Evolutionary conservation across 2,329 filamentous ascomycete genomes (phyloP).

Genomic region (Orbilia ellipsospora): DNA sequence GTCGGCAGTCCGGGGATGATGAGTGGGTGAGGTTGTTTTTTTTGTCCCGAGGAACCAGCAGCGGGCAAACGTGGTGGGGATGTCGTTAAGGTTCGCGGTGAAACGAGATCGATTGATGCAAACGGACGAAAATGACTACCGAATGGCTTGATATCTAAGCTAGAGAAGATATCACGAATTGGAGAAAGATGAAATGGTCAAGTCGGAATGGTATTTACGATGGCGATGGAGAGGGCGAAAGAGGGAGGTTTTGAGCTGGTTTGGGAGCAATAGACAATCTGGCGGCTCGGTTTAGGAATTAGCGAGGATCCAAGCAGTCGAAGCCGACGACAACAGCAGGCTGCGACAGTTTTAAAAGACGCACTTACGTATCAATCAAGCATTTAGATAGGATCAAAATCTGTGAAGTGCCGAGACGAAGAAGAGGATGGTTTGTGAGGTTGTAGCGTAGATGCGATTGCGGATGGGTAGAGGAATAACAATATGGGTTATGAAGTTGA

Average conservation of each 20-base stretch:
- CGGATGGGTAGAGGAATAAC: too few species aligned
- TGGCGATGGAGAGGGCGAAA: not conserved
- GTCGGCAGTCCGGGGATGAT: conserved; percentile 1
- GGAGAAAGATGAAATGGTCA: not conserved
- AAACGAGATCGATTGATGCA: conserved; percentile 13
- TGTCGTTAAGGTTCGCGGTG: too few species aligned
- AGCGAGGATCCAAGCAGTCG: conserved; percentile 23
- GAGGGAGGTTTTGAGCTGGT: conserved; percentile 20
- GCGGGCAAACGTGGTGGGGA: conserved; percentile 3
- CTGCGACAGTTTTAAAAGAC: not conserved
- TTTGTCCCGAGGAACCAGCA: conserved; percentile 25
- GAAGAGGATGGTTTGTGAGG: too few species aligned
- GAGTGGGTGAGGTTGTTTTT: conserved; percentile 9
- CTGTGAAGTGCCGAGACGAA: too few species aligned
- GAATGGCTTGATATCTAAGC: not conserved
- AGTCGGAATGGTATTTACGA: not conserved
- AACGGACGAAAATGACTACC: not conserved
- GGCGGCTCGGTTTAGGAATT: conserved; percentile 8
- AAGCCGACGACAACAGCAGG: not conserved
- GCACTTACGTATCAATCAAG: too few species aligned
- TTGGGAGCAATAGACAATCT: conserved; percentile 1
- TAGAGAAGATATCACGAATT: not conserved
- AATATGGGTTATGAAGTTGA: too few species aligned
- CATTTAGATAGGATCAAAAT: too few species aligned
- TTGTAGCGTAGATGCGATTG: too few species aligned